Conservation (phyloP, 2,329 filamentous ascomycete genomes). For the Hirsutella thompsonii region DNA sequence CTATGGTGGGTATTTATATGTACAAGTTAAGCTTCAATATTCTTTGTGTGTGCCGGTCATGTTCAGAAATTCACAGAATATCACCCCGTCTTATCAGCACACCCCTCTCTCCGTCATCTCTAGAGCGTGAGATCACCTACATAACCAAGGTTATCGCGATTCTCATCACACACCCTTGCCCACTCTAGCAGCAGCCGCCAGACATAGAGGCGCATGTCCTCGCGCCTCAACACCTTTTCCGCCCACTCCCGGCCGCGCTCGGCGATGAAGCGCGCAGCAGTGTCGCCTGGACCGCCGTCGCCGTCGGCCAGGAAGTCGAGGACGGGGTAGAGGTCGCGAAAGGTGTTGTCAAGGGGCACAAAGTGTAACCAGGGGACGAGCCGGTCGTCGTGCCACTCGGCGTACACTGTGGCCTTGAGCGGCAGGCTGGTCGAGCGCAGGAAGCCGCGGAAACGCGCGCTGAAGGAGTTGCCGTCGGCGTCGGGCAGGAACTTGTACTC, state of each 20-base stretch:
- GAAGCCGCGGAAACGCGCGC: constrained; percentile 48
- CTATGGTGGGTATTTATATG: too few species aligned
- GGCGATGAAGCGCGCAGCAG: constrained; percentile 32
- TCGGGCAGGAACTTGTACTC: constrained; percentile 55
- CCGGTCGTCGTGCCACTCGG: constrained; percentile 63
- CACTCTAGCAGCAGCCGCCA: constrained; percentile 48
- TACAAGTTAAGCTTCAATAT: too few species aligned
- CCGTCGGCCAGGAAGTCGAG: constrained; percentile 52
- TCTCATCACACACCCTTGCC: constrained; percentile 34
- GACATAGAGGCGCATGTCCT: constrained; percentile 47
- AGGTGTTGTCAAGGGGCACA: constrained; percentile 57
- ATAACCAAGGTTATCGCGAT: constrained; percentile 28
- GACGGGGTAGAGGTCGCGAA: constrained; percentile 51
- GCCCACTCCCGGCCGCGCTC: constrained; percentile 20
- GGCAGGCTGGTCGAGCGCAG: constrained; percentile 51
- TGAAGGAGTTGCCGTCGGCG: constrained; percentile 57
- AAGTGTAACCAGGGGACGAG: constrained; percentile 61
- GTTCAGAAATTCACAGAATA: too few species aligned
- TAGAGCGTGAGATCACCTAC: constrained; percentile 30
- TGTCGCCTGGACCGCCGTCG: neutral
- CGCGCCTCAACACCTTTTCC: neutral
- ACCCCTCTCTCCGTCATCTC: neutral
- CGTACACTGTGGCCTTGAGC: constrained; percentile 60
- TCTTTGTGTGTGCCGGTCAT: too few species aligned
- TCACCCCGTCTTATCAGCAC: too few species aligned